Evolutionary conservation across 2,329 filamentous ascomycete genomes (phyloP).

Genomic region (Aspergillus quadrilineatus): DNA sequence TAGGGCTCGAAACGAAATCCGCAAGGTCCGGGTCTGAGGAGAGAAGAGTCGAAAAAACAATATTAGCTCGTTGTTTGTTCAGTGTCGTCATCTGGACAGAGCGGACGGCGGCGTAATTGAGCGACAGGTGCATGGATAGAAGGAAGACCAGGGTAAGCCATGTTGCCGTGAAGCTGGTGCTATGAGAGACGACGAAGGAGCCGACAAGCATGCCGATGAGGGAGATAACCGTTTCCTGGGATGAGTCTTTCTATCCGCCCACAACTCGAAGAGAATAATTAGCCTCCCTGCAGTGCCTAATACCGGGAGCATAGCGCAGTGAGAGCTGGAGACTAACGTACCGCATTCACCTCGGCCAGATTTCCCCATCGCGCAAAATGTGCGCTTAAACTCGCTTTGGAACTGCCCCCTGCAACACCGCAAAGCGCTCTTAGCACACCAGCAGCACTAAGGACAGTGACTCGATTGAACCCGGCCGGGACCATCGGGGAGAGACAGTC

Average conservation of each 20-base stretch:
- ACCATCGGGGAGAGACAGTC: conserved; percentile 78
- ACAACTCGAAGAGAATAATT: background rate
- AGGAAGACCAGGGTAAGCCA: conserved; percentile 71
- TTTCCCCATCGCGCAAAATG: conserved; percentile 90
- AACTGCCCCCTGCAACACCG: conserved; percentile 84
- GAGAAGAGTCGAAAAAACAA: conserved; percentile 65
- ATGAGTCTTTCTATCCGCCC: conserved; percentile 69
- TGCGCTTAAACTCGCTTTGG: conserved; percentile 85
- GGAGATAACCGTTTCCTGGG: conserved; percentile 91
- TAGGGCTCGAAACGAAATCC: conserved; percentile 12
- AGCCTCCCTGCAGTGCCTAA: background rate
- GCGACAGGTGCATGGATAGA: conserved; percentile 72
- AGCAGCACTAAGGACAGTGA: conserved; percentile 58
- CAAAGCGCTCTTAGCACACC: conserved; percentile 69
- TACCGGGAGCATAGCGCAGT: background rate
- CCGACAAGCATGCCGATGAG: conserved; percentile 83
- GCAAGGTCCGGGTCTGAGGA: conserved; percentile 31
- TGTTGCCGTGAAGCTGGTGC: conserved; percentile 70
- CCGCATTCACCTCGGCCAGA: conserved; percentile 86
- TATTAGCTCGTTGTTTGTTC: conserved; percentile 81
- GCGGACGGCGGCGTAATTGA: conserved; percentile 83
- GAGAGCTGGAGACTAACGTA: conserved; percentile 26
- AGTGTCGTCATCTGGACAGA: conserved; percentile 79
- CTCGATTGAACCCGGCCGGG: conserved; percentile 54
- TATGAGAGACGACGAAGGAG: conserved; percentile 73